A percentile compares a stretch with the other conserved stretches of the same genome.
Evolutionary conservation across 2,329 filamentous ascomycete genomes (phyloP).

Genomic region (Fusarium sp.): DNA sequence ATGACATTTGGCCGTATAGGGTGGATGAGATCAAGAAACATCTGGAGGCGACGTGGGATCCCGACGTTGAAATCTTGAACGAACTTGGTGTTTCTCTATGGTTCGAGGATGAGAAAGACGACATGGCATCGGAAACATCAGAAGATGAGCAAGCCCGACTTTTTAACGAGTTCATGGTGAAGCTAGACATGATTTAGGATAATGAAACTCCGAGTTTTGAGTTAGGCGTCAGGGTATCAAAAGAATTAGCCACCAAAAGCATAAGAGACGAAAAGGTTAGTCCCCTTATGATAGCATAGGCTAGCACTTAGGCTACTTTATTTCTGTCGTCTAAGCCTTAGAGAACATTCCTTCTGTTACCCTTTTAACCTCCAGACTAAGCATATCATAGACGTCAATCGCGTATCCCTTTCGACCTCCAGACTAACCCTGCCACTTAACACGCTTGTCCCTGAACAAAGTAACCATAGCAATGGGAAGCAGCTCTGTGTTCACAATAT

Average conservation of each 20-base stretch:
- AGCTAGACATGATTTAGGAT: not conserved
- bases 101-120: not conserved
- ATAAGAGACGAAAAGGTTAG: no score
- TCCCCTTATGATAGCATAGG: no score
- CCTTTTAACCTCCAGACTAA: no score
- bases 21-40: not conserved
- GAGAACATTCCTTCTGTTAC: no score
- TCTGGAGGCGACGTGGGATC: not conserved
- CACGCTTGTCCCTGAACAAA: conserved; percentile 56
- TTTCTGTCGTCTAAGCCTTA: no score
- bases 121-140: not conserved
- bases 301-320: no score
- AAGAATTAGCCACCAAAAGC: no score
- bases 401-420: rapidly evolving
- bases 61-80: not conserved
- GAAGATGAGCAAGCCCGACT: rapidly evolving
- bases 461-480: conserved; percentile 61
- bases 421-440: conserved; percentile 53
- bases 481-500: conserved; percentile 57
- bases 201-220: rapidly evolving
- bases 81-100: not conserved
- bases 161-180: not conserved
- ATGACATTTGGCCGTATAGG: not conserved
- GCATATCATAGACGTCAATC: not conserved
- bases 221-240: no score